Evolutionary conservation across 176 grass and related monocot species (phyloP).

Genomic region (Tuctoria greenei): DNA sequence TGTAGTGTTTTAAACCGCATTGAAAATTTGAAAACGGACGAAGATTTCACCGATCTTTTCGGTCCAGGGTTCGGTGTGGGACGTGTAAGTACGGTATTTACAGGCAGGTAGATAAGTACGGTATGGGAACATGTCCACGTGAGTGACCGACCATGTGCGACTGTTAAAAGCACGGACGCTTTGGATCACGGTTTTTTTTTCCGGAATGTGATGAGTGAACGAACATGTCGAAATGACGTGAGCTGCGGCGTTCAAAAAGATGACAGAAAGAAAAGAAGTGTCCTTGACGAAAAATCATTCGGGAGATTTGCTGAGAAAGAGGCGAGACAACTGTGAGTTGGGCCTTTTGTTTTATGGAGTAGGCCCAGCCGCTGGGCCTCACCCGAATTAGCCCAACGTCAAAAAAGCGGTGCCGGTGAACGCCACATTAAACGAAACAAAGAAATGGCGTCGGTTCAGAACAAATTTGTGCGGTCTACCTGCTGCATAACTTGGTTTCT

Average conservation of each 20-base stretch:
- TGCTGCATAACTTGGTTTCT: too few relatives aligned
- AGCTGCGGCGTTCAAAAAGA: not conserved
- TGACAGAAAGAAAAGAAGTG: conserved; percentile 9
- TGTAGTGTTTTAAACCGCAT: not conserved
- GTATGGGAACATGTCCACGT: conserved; percentile 18
- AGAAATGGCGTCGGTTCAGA: too few relatives aligned
- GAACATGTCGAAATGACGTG: not conserved
- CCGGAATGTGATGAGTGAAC: not conserved
- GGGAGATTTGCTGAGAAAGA: not conserved
- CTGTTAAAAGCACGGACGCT: conserved; percentile 42
- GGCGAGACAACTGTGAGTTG: not conserved
- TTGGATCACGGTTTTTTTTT: conserved; percentile 10
- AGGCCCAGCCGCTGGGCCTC: not conserved
- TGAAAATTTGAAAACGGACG: not conserved
- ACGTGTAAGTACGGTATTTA: conserved; percentile 1
- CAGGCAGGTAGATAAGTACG: not conserved
- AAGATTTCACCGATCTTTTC: not conserved
- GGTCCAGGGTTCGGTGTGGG: not conserved
- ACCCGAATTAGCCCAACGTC: not conserved
- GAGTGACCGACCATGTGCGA: conserved; percentile 31
- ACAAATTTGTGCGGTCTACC: too few relatives aligned
- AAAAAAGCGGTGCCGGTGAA: not conserved
- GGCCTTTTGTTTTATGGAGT: conserved; percentile 8
- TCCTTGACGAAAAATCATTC: conserved; percentile 9
- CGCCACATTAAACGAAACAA: not conserved